Evolutionary conservation across 1,284 basidiomycete genomes (phyloP), one percentile per base, ranked within the genome.

Genomic region (Pholiota adiposa): DNA sequence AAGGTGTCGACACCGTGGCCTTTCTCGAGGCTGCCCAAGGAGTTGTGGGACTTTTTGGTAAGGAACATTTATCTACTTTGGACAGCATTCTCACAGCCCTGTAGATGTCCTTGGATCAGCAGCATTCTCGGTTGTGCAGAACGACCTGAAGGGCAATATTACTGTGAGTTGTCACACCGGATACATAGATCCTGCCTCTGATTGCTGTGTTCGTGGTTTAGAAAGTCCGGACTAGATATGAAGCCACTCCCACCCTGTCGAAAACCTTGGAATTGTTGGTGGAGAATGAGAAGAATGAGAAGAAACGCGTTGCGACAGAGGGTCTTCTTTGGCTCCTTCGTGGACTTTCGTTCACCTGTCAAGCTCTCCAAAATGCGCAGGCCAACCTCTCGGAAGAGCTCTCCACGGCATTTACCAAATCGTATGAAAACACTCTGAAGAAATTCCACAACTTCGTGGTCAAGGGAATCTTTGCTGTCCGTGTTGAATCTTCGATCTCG

Each of bases 61-160:
- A 36, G 23, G 16, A 46, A 56, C 55, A 25, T 12, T 29, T 27
- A 18, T 11, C 5, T 27, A 40, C 18, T 36, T 16, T 46, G 49
- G 27, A 44, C 7, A 40, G n/a, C 11, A 2, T 40, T 34, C 56
- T 51, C 36, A 52, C 11, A 49, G 54, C 50, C 58, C 50, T 7
- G n/a, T 66, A 96, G 97, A 95, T 80, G 81, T 98, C 21, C 88
- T 99, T 52, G 92, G 93, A 63, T 94, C 92, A 66, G 77, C 92
- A 3, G 94, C 96, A 0, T 98, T 99, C 73, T 68, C 79, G 2
- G 82, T 92, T 23, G 97, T 99, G 6, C 89, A 96, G 76, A 85
- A 76, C 66, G 97, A 99, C 78, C 75, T 99, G 68, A 92, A 86
- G 61, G 94, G 95, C 25, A 99, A 99, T 79, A 97, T 99, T 74